A percentile compares a stretch with the other conserved stretches of the same genome.
Conservation (phyloP, 202 grass and related monocot genomes). For the Dendrocalamus latiflorus region DNA sequence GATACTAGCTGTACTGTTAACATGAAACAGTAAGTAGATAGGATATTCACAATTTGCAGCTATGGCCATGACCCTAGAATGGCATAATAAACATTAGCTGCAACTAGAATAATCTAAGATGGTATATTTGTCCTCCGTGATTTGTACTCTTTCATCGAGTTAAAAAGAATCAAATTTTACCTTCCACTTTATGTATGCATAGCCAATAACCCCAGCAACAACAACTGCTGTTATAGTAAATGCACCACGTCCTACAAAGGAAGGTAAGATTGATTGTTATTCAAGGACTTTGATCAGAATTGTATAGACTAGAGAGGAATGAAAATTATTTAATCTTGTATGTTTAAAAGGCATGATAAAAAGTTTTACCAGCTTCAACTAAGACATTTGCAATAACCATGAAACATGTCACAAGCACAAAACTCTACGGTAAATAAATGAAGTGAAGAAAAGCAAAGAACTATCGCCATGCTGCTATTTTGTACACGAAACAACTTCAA, state of each 20-base stretch:
- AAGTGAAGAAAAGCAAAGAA: background rate
- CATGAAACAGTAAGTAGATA: background rate
- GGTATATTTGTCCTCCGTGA: background rate
- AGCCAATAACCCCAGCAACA: slow-evolving; percentile 58
- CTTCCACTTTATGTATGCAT: slow-evolving; percentile 78
- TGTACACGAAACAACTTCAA: background rate
- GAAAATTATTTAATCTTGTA: background rate
- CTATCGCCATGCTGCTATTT: background rate
- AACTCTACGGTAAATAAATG: background rate
- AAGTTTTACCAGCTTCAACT: background rate
- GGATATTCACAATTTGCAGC: background rate
- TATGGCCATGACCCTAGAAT: background rate
- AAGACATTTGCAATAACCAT: background rate
- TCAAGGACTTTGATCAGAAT: background rate
- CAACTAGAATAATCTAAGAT: background rate
- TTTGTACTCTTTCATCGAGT: background rate
- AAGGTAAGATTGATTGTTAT: background rate
- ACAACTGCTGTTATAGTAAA: slow-evolving; percentile 48
- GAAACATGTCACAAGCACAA: background rate
- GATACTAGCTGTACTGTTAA: background rate
- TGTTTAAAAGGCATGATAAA: background rate
- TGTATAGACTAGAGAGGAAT: background rate
- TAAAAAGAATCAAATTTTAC: slow-evolving; percentile 23
- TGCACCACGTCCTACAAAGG: slow-evolving; percentile 27
- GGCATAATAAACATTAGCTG: background rate